A percentile compares a stretch with the other conserved stretches of the same genome.
phyloP scores from a whole-genome alignment of 352 stramenopile species.

The Phytophthora macrochlamydospora region DNA sequence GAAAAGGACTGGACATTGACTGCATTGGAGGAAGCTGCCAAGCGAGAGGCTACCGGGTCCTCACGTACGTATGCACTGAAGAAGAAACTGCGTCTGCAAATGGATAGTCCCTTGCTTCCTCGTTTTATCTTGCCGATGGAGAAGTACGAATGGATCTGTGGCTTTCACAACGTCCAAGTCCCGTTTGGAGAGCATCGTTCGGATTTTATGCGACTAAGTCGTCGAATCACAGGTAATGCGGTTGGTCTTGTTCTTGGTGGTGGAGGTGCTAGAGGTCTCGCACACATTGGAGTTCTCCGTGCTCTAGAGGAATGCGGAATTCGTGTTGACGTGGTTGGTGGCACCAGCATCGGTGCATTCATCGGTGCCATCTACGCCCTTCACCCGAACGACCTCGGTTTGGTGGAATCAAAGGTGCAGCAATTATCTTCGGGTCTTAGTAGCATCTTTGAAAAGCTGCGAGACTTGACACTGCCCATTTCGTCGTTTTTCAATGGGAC shows the following conservation, averaged over 20 bases:
- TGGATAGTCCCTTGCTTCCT: conserved; percentile 63
- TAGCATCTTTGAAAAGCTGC: conserved; percentile 77
- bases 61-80: conserved; percentile 62
- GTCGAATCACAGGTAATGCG: conserved; percentile 91
- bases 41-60: conserved; percentile 46
- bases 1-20: conserved; percentile 78
- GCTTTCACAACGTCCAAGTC: conserved; percentile 86
- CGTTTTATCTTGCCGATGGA: conserved; percentile 80
- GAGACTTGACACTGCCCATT: conserved; percentile 89
- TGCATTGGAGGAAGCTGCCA: conserved; percentile 53
- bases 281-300: conserved; percentile 94
- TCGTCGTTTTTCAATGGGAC: conserved; percentile 89
- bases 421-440: conserved; percentile 67
- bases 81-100: conserved; percentile 61
- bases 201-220: conserved; percentile 87
- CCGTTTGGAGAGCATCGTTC: conserved; percentile 73
- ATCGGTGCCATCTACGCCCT: conserved; percentile 84
- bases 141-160: conserved; percentile 87
- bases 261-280: conserved; percentile 92
- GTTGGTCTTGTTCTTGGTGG: conserved; percentile 94
- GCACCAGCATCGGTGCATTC: conserved; percentile 90
- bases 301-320: conserved; percentile 93
- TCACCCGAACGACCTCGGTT: conserved; percentile 68
- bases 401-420: conserved; percentile 63
- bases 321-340: conserved; percentile 94